phyloP scores from a whole-genome alignment of 495 filamentous ascomycete species.

The Acidiella bohemica region DNA sequence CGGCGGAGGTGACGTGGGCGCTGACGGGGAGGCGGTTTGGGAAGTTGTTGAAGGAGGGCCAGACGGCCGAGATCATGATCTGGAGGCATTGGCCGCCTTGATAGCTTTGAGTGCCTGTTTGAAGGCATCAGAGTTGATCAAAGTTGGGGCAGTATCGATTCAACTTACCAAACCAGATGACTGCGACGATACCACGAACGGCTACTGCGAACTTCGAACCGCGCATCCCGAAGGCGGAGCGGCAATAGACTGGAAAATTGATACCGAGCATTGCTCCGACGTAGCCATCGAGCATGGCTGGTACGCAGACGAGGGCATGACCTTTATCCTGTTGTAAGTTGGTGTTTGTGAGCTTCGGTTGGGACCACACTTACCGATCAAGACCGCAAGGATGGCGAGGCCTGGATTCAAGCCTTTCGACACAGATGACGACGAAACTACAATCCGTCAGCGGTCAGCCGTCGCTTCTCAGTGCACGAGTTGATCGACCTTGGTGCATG shows the following conservation, averaged over 20 bases:
- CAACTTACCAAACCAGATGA: constrained; percentile 51
- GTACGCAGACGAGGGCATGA: constrained; percentile 7
- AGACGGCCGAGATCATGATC: constrained; percentile 53
- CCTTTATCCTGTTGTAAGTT: not conserved
- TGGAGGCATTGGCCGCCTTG: not conserved
- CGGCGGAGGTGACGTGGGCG: constrained; percentile 49
- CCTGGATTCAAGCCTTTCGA: constrained; percentile 13
- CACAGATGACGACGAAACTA: constrained; percentile 4
- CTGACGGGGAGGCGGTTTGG: constrained; percentile 36
- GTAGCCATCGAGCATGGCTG: constrained; percentile 8
- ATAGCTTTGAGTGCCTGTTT: not conserved
- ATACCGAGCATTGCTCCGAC: constrained; percentile 6
- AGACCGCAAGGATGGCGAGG: constrained; percentile 9
- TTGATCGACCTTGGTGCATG: too few relatives aligned
- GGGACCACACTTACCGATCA: constrained; percentile 1
- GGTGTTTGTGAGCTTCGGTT: not conserved
- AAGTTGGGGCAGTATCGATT: not conserved
- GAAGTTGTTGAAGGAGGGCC: constrained; percentile 29
- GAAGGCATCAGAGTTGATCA: not conserved
- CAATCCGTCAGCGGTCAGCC: too few relatives aligned
- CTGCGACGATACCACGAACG: constrained; percentile 48
- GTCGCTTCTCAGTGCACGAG: too few relatives aligned
- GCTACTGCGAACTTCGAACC: constrained; percentile 53
- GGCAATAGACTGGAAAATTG: constrained; percentile 11
- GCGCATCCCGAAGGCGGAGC: constrained; percentile 13